Evolutionary conservation across 345 rosid genomes (phyloP).

Genomic region (Litchi chinensis): DNA sequence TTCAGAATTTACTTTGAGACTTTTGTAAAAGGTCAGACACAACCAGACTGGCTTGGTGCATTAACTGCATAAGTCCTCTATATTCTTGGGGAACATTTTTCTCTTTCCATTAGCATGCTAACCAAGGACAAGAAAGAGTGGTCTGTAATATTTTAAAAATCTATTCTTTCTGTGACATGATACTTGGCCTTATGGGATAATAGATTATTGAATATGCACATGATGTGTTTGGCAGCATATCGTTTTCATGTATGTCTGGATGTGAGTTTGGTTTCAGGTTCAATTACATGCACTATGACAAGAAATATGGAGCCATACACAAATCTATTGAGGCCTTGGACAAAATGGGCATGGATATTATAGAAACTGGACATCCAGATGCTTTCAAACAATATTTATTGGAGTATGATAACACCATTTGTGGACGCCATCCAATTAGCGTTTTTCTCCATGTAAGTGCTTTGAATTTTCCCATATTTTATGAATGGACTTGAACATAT

Average conservation of each 20-base stretch:
- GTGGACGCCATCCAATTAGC: constrained; percentile 95
- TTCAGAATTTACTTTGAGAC: background rate
- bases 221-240: background rate
- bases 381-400: constrained; percentile 69
- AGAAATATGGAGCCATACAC: constrained; percentile 73
- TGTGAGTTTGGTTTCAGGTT: constrained; percentile 50
- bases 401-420: constrained; percentile 84
- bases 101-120: background rate
- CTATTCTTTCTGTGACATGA: background rate
- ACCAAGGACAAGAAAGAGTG: background rate
- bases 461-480: background rate
- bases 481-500: background rate
- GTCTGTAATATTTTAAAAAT: background rate
- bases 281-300: constrained; percentile 70
- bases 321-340: constrained; percentile 94
- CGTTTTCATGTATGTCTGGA: constrained; percentile 4
- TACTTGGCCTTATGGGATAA: background rate
- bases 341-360: constrained; percentile 93
- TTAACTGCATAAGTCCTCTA: background rate
- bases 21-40: background rate
- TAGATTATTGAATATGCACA: constrained; percentile 5
- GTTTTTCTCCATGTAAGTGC: constrained; percentile 85
- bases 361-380: constrained; percentile 91
- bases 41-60: background rate
- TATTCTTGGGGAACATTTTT: background rate